Evolutionary conservation across 768 basidiomycete species (phyloP).

Genomic region (Collybia mongolica): DNA sequence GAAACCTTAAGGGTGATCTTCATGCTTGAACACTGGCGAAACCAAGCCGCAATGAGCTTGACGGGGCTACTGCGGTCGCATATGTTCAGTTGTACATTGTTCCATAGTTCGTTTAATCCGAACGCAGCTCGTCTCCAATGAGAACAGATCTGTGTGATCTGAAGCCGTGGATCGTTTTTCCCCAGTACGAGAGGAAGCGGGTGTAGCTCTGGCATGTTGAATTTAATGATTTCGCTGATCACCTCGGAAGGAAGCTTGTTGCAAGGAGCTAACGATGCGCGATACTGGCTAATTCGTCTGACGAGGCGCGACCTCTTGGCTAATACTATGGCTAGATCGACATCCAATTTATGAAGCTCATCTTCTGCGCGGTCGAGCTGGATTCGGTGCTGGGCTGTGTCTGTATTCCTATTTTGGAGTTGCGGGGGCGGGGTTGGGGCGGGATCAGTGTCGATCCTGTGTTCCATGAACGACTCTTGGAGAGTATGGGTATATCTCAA

Average conservation of each 20-base stretch:
- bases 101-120: neutral
- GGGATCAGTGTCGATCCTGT: too few species aligned
- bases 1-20: too few species aligned
- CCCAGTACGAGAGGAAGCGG: neutral
- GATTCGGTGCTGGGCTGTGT: neutral
- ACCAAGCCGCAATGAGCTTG: too few species aligned
- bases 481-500: too few species aligned
- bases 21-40: too few species aligned
- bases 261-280: slow-evolving; percentile 1
- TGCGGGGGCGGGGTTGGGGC: too few species aligned
- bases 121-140: neutral
- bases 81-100: neutral
- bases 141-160: slow-evolving; percentile 1
- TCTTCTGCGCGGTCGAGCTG: neutral
- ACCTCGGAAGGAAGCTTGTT: slow-evolving; percentile 1
- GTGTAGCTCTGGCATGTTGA: neutral
- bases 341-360: neutral
- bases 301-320: neutral
- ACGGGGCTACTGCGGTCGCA: too few species aligned
- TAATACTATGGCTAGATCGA: neutral
- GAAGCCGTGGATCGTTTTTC: neutral
- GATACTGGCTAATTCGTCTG: neutral
- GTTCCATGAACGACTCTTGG: too few species aligned
- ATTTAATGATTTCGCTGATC: slow-evolving; percentile 1
- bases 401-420: too few species aligned